Base-by-base conservation (phyloP, 495 filamentous ascomycete species). In the Daldinia caldariorum region DNA sequence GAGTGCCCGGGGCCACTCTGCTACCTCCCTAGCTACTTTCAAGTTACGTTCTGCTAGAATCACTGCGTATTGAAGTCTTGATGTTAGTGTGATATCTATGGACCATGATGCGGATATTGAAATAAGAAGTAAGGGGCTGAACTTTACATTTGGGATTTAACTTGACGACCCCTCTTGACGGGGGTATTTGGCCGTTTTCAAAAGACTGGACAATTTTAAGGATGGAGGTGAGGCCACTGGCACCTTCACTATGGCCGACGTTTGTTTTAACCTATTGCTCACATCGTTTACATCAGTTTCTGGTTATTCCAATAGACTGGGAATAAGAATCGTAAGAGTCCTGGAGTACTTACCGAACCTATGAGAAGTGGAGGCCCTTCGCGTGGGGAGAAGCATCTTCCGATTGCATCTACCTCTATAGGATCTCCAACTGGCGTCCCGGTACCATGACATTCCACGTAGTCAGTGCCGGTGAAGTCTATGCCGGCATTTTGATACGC, bases 241-340 rank as follows among this genome's bases (percentile, higher is more conserved):
- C 70, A 0, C 79, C 84, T 70, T 89, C 87, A 0, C 78, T 58
- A 65, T 89, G 87, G 0, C 87, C 85, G 12, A 88, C 75, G 14
- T 51, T 51, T 2, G 49, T 10, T 47, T 47, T 47, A 3, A 47
- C 43, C 49, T 47, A n/a, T n/a, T n/a, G n/a, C n/a, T n/a, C n/a
- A n/a, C n/a, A n/a, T n/a, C n/a, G n/a, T n/a, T n/a, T n/a, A n/a
- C n/a, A n/a, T n/a, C n/a, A n/a, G n/a, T n/a, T n/a, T n/a, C n/a
- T n/a, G n/a, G n/a, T n/a, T n/a, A n/a, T n/a, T n/a, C n/a, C n/a
- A n/a, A n/a, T n/a, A n/a, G n/a, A n/a, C n/a, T n/a, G n/a, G n/a
- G n/a, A n/a, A n/a, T n/a, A n/a, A n/a, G 32, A 12, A 3, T 9
- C 18, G 16, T 8, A 2, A 18, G 16, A 47, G 43, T 8, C 16